A percentile compares a stretch with the other conserved stretches of the same genome.
Conservation (phyloP, 176 grass and related monocot genomes). For the Chloris gayana region DNA sequence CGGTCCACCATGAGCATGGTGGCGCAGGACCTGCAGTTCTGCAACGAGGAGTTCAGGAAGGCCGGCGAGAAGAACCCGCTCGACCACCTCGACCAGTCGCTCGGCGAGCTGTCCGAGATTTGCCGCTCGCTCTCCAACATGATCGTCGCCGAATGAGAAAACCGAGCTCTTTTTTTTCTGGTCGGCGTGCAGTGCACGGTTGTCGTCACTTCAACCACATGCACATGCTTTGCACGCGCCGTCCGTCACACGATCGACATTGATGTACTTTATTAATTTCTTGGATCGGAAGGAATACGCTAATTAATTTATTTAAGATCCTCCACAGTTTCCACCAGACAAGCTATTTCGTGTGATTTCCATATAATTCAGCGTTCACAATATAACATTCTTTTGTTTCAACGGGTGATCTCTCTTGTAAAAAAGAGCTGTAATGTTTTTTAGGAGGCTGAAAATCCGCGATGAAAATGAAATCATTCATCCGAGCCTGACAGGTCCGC, state of each 20-base stretch:
- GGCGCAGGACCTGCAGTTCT: constrained; percentile 49
- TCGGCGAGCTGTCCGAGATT: constrained; percentile 40
- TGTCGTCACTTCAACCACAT: background rate
- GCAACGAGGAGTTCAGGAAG: constrained; percentile 51
- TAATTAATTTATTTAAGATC: background rate
- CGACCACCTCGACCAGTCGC: constrained; percentile 24
- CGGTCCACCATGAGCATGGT: constrained; percentile 55
- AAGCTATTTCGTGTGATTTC: background rate
- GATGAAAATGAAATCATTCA: too few relatives aligned
- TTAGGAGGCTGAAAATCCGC: too few relatives aligned
- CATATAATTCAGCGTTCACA: background rate
- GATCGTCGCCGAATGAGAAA: background rate
- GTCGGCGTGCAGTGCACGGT: background rate
- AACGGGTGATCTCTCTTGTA: too few relatives aligned
- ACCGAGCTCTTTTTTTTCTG: background rate
- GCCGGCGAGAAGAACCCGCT: constrained; percentile 38
- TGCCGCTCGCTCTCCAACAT: constrained; percentile 55
- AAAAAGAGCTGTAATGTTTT: too few relatives aligned
- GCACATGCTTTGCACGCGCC: background rate
- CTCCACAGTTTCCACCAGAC: background rate
- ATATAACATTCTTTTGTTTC: background rate
- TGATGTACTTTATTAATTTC: background rate
- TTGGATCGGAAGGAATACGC: background rate
- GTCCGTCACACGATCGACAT: background rate
- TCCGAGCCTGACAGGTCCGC: too few relatives aligned